Evolutionary conservation across 148 eudicot species (phyloP).

Genomic region (Cornus kousa): DNA sequence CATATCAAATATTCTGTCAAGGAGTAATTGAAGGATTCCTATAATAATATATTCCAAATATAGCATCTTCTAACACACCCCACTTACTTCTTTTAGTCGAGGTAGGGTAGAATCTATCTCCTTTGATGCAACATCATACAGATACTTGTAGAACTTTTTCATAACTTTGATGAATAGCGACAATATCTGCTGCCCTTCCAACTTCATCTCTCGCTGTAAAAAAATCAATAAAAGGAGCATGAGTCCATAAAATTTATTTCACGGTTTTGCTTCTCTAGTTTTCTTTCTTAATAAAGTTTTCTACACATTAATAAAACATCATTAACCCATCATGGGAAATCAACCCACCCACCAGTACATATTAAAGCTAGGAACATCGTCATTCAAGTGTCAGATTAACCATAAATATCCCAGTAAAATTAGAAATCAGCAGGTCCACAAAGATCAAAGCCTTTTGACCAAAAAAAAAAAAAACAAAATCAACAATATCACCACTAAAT

Average conservation of each 20-base stretch:
- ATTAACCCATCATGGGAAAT: neutral
- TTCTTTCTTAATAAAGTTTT: neutral
- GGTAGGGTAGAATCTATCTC: constrained; percentile 58
- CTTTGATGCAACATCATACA: constrained; percentile 52
- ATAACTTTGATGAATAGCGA: constrained; percentile 61
- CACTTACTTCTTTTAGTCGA: constrained; percentile 64
- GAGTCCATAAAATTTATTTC: neutral
- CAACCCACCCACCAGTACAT: neutral
- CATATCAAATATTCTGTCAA: no score
- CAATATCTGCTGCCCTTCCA: constrained; percentile 76
- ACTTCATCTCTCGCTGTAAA: constrained; percentile 66
- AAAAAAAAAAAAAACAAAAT: no score
- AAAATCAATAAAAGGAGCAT: neutral
- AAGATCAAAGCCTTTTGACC: no score
- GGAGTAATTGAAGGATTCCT: no score
- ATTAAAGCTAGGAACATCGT: neutral
- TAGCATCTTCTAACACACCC: no score
- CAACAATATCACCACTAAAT: neutral
- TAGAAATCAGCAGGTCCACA: no score
- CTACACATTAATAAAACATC: neutral
- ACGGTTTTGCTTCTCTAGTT: neutral
- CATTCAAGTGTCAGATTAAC: neutral
- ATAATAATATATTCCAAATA: no score
- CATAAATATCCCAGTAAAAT: no score
- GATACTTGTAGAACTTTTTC: constrained; percentile 72